Evolutionary conservation across 352 stramenopile species (phyloP).

Genomic region (Pythium dissimile): DNA sequence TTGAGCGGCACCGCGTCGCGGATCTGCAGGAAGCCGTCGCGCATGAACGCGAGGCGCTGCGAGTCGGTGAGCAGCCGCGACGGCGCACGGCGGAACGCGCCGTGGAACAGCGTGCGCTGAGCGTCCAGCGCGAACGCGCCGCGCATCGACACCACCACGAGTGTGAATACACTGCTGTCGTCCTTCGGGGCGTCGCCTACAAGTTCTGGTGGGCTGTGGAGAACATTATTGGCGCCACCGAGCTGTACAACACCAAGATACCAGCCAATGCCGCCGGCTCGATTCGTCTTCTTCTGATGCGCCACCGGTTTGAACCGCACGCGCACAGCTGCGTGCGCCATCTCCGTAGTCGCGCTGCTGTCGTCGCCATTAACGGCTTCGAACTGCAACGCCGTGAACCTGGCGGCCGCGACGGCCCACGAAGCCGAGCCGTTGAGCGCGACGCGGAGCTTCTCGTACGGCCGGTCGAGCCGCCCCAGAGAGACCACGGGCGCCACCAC

Average conservation of each 20-base stretch:
- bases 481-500: constrained; percentile 7
- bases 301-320: constrained; percentile 54
- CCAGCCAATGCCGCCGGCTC: constrained; percentile 41
- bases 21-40: constrained; percentile 71
- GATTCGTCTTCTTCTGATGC: constrained; percentile 70
- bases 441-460: constrained; percentile 80
- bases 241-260: constrained; percentile 40
- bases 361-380: constrained; percentile 21
- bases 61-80: constrained; percentile 44
- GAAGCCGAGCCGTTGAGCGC: constrained; percentile 58
- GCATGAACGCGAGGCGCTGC: constrained; percentile 62
- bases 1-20: constrained; percentile 50
- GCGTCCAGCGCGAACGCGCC: constrained; percentile 48
- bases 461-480: constrained; percentile 57
- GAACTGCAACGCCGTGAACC: constrained; percentile 65
- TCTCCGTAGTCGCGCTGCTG: not conserved
- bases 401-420: constrained; percentile 57
- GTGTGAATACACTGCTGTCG: constrained; percentile 40
- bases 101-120: constrained; percentile 28
- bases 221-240: not conserved
- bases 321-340: constrained; percentile 6
- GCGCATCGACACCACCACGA: constrained; percentile 42
- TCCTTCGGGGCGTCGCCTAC: constrained; percentile 50
- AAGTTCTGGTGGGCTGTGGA: constrained; percentile 24
- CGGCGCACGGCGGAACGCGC: constrained; percentile 4